Evolutionary conservation across 192 early-diverging fungal species (phyloP).

Genomic region (Paraglomus brasilianum): DNA sequence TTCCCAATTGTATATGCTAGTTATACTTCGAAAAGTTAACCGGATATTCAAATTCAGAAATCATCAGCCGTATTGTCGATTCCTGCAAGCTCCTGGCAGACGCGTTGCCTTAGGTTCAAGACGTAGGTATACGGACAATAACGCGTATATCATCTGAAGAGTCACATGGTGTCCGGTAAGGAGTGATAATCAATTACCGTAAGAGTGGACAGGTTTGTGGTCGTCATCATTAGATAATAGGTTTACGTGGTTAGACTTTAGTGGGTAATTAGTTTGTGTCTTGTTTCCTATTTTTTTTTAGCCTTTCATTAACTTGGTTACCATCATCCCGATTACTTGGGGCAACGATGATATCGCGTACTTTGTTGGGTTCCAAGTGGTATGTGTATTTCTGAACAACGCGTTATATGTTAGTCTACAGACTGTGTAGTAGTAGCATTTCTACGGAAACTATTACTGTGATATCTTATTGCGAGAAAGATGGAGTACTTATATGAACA

Average conservation of each 20-base stretch:
- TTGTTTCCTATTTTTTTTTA: not conserved
- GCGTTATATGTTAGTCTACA: no score
- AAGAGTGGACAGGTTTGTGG: conserved; percentile 58
- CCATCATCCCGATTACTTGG: conserved; percentile 58
- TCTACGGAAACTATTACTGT: no score
- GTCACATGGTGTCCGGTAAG: conserved; percentile 45
- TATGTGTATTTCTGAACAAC: conserved; percentile 1
- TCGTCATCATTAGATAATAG: no score
- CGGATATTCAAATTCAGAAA: conserved; percentile 45
- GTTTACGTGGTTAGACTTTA: no score
- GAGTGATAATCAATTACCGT: conserved; percentile 71
- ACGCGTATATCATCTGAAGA: conserved; percentile 55
- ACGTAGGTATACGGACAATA: conserved; percentile 57
- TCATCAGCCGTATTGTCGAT: conserved; percentile 51
- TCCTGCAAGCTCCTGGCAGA: conserved; percentile 53
- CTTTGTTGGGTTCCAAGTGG: conserved; percentile 66
- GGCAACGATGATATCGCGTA: conserved; percentile 54
- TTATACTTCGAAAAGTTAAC: conserved; percentile 65
- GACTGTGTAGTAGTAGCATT: no score
- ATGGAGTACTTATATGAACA: no score
- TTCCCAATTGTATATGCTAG: conserved; percentile 63
- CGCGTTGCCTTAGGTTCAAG: conserved; percentile 49
- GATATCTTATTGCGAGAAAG: no score
- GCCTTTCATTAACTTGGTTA: conserved; percentile 70
- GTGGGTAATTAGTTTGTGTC: no score